Evolutionary conservation across 2,329 filamentous ascomycete species (phyloP).

Genomic region (Sporothrix curviconia): DNA sequence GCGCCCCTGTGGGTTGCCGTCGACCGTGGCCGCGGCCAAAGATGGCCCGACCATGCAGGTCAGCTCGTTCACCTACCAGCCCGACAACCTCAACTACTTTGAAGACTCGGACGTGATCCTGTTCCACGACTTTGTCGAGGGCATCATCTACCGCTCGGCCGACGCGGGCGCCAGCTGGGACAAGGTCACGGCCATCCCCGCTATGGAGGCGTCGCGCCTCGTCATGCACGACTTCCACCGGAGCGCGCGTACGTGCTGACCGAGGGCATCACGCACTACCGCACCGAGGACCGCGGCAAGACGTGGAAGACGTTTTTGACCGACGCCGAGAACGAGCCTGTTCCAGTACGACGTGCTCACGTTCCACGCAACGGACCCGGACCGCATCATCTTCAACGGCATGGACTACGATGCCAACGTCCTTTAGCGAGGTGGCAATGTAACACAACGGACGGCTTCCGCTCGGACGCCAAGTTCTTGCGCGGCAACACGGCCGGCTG

Average conservation of each 20-base stretch:
- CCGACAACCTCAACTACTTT: slow-evolving; percentile 76
- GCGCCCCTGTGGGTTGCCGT: slow-evolving; percentile 29
- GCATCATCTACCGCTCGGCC: slow-evolving; percentile 67
- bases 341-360: slow-evolving; percentile 49
- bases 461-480: slow-evolving; percentile 56
- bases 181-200: slow-evolving; percentile 55
- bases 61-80: slow-evolving; percentile 59
- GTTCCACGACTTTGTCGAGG: slow-evolving; percentile 59
- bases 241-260: slow-evolving; percentile 77
- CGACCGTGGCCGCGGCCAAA: slow-evolving; percentile 34
- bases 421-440: slow-evolving; percentile 55
- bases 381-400: slow-evolving; percentile 80
- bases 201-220: slow-evolving; percentile 56
- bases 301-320: slow-evolving; percentile 72
- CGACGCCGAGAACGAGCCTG: slow-evolving; percentile 47
- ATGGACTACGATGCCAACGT: slow-evolving; percentile 59
- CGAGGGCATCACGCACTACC: slow-evolving; percentile 63
- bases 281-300: slow-evolving; percentile 75
- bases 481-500: slow-evolving; percentile 67
- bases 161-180: slow-evolving; percentile 78
- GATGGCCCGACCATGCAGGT: slow-evolving; percentile 60
- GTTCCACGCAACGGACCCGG: slow-evolving; percentile 78
- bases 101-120: slow-evolving; percentile 79
- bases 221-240: slow-evolving; percentile 72
- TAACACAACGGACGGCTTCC: slow-evolving; percentile 88